Evolutionary conservation across 2,329 filamentous ascomycete species (phyloP).

Genomic region (Fusarium solani-melongenae): DNA sequence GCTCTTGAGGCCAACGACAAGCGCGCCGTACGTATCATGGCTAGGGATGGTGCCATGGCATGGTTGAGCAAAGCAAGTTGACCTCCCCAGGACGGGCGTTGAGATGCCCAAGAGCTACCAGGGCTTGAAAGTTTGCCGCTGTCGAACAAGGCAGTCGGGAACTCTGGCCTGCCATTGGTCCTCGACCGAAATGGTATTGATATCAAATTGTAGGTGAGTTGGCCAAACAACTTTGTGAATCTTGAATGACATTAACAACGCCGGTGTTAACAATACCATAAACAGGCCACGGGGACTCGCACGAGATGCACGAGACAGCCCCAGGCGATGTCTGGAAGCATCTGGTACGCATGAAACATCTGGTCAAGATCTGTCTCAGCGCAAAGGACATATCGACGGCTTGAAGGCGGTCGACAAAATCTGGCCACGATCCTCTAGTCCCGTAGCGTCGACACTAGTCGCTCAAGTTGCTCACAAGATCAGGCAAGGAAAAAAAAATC

Average conservation of each 20-base stretch:
- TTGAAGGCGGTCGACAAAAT: slow-evolving; percentile 12
- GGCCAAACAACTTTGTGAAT: neutral
- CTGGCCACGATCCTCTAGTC: slow-evolving; percentile 21
- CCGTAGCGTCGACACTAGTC: slow-evolving; percentile 38
- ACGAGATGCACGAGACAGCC: neutral
- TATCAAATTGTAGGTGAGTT: neutral
- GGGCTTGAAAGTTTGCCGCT: neutral
- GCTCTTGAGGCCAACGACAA: slow-evolving; percentile 13
- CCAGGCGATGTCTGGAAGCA: neutral
- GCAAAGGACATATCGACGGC: neutral
- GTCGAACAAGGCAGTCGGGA: slow-evolving; percentile 5
- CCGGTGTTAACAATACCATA: slow-evolving; percentile 4
- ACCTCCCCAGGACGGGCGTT: slow-evolving; percentile 1
- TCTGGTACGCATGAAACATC: slow-evolving; percentile 3
- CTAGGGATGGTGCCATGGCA: slow-evolving; percentile 21
- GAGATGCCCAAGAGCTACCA: neutral
- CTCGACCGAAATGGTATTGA: neutral
- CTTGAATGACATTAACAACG: neutral
- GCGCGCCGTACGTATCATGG: slow-evolving; percentile 2
- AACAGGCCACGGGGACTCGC: neutral
- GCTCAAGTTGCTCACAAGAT: slow-evolving; percentile 40
- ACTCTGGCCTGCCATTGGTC: slow-evolving; percentile 2
- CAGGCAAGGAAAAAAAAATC: slow-evolving; percentile 33
- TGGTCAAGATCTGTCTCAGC: slow-evolving; percentile 15
- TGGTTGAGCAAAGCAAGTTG: slow-evolving; percentile 24